Base-by-base conservation (phyloP, 148 eudicot genomes). In the Arbutus unedo region DNA sequence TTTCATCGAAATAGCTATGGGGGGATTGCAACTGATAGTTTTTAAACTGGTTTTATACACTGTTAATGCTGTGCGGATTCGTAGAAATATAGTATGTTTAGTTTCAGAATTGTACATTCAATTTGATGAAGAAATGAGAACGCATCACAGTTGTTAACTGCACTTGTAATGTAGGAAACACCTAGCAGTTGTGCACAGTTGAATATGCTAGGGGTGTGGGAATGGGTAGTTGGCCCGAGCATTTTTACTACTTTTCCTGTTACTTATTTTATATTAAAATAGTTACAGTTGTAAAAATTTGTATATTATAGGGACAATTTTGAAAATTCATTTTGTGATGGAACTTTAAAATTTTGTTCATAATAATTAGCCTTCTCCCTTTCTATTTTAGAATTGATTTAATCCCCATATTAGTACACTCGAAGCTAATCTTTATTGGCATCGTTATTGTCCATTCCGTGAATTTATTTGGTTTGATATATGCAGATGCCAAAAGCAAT, bases 401-500 rank as follows among this genome's bases (percentile, higher is more conserved):
- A 5, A 2, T 41, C 51, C 55, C 16, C 3, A 4, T 48, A 50
- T 74, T 59, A 3, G 25, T 19, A 6, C 41, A 14, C 25, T 16
- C n/a, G 38, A 47, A 62, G 18, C 50, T 47, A 21, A 6, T 62
- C 8, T 3, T 56, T 14, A 38, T 48, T 38, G 9, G 44, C 19
- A 6, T 55, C 31, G 0, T 19, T 67, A 64, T 56, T 38, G 14
- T 11, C 3, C 3, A 71, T 43, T 19, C 16, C 43, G 44, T 18
- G 49, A 41, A 59, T 25, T 74, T 59, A 2, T 79, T 55, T 64
- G 0, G 53, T 43, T 53, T 23, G 10, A 18, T 59, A 0, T 72
- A 0, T 91, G 84, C 90, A 96, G 98, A 82, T 96, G 97, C 62
- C 88, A 94, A 80, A 96, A 96, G 90, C 98, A 96, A 70, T 96